Conservation (phyloP, 1,139 yeast genomes). For the Kazachstania sp. region DNA sequence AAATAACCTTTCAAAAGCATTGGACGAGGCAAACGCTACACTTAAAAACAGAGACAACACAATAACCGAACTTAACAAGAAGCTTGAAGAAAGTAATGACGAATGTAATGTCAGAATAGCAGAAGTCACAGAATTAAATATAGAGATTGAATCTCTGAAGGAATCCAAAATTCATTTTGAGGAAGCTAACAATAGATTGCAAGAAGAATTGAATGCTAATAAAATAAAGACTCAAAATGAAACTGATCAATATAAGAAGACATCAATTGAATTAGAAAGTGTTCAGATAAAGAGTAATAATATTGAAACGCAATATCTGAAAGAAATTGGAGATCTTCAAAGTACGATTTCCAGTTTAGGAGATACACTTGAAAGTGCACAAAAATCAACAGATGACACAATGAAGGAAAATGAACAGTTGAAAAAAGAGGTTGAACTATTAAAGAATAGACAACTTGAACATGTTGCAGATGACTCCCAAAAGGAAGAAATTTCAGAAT, state of each 20-base stretch:
- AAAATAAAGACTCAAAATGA: constrained; percentile 16
- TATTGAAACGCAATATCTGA: constrained; percentile 31
- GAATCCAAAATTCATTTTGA: constrained; percentile 16
- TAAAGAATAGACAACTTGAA: not conserved
- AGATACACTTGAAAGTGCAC: constrained; percentile 13
- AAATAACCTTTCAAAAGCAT: not conserved
- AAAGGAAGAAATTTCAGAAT: not conserved
- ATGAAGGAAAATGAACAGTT: not conserved
- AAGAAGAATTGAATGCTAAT: constrained; percentile 15
- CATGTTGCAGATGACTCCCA: not conserved
- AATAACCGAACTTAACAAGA: constrained; percentile 6
- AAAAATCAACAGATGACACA: not conserved
- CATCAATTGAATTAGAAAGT: constrained; percentile 21
- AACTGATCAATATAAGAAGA: constrained; percentile 23
- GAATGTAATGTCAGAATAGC: constrained; percentile 24
- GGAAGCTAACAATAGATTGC: constrained; percentile 14
- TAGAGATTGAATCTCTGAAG: constrained; percentile 15
- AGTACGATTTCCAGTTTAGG: constrained; percentile 31
- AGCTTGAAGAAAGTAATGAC: constrained; percentile 22
- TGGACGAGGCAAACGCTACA: not conserved
- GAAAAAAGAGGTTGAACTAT: not conserved
- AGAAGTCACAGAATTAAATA: constrained; percentile 21
- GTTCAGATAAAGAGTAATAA: constrained; percentile 20
- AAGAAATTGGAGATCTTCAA: constrained; percentile 33
- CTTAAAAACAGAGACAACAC: constrained; percentile 9